A percentile compares a stretch with the other conserved stretches of the same genome.
phyloP scores from a whole-genome alignment of 768 basidiomycete genomes.

The Pleurotus eryngii region DNA sequence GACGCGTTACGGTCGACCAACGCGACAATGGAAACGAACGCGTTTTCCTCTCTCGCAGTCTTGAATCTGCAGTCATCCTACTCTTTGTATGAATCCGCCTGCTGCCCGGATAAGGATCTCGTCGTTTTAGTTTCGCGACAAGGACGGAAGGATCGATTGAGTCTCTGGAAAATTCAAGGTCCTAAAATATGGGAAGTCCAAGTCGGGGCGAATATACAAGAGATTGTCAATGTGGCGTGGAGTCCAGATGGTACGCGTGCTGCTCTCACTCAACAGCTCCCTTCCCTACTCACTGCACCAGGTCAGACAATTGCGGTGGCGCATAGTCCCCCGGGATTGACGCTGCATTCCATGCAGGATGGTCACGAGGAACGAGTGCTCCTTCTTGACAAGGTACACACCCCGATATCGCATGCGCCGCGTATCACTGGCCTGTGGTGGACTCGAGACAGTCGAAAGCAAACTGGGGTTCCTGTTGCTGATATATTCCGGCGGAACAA shows the following conservation, averaged over 20 bases:
- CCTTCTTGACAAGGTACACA: neutral
- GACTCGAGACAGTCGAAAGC: constrained; percentile 51
- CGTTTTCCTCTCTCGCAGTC: constrained; percentile 56
- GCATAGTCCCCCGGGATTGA: constrained; percentile 64
- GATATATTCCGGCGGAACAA: constrained; percentile 73
- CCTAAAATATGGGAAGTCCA: constrained; percentile 81
- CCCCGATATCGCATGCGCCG: constrained; percentile 12
- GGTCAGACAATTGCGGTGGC: constrained; percentile 71
- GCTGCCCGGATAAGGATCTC: constrained; percentile 85
- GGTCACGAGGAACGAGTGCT: constrained; percentile 54
- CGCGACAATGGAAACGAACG: constrained; percentile 37
- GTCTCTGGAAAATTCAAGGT: constrained; percentile 80
- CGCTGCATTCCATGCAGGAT: constrained; percentile 77
- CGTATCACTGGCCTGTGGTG: constrained; percentile 66
- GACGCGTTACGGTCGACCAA: neutral
- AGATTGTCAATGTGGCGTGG: constrained; percentile 67
- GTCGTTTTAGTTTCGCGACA: constrained; percentile 63
- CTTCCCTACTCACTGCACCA: constrained; percentile 21
- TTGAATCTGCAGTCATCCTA: constrained; percentile 55
- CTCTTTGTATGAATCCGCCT: constrained; percentile 59
- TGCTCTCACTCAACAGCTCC: constrained; percentile 5
- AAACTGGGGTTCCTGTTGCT: constrained; percentile 46
- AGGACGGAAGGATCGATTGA: constrained; percentile 65
- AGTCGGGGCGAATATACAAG: constrained; percentile 44
- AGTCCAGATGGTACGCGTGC: constrained; percentile 69